Evolutionary conservation across 176 grass and related monocot species (phyloP), one percentile per base, ranked within the genome.

Genomic region (Oryza meyeriana): DNA sequence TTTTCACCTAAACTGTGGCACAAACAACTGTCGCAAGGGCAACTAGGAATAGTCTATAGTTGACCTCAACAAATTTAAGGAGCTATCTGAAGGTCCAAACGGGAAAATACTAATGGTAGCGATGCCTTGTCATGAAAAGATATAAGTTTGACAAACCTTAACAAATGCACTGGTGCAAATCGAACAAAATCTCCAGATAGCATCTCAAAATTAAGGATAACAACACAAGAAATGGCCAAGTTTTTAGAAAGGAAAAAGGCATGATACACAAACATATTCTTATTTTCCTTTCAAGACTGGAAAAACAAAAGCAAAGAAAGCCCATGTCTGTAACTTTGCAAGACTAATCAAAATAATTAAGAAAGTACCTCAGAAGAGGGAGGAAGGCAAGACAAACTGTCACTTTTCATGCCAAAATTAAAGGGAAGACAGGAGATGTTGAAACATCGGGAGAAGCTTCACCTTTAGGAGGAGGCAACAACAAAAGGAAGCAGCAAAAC

Each of bases 11-110:
- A 62, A 72, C 18, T 39, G 17, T 16, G 10, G 8, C 5, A 36
- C 13, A n/a, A n/a, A 29, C 35, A 36, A 36, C 3, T 36, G 35
- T 4, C 67, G 72, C 0, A 18, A 50, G 31, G 32, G 34, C 16
- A 20, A 41, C 40, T 11, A 69, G 64, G 71, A 75, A 35, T 50
- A 76, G 75, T 69, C 35, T 68, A 61, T 4, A 70, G 79, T 63
- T 70, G 72, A 80, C 71, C 64, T 36, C 6, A 67, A 70, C 7
- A 82, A 17, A 22, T 63, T 61, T 47, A 76, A 70, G 76, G 17
- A 28, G 1, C 27, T 34, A 61, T 47, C 13, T 22, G 9, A 35
- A 76, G 35, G 25, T 87, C 78, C 27, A 69, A 76, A 35, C 76
- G 26, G 5, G 62, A 81, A 66, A 74, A 33, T 33, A 41, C 22